These are phyloP conservation scores for Candida peoriensis DNA, from an alignment of 805 yeast species.

Conservation along the genomic window DNA sequence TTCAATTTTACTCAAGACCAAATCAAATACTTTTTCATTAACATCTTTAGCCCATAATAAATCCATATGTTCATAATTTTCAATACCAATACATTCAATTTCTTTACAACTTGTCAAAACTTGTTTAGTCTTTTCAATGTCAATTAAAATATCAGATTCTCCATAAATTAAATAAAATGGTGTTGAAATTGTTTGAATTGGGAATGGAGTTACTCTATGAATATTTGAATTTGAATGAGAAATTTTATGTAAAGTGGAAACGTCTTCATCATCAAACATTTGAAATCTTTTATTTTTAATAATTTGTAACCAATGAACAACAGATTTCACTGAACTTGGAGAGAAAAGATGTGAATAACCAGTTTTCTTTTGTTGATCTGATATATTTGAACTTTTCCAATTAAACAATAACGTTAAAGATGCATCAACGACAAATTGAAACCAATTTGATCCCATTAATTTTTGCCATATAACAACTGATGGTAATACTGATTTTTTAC, in stretches of 20 bases:
- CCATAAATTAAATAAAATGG: conserved; percentile 73
- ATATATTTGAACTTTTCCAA: conserved; percentile 67
- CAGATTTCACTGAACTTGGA: conserved; percentile 74
- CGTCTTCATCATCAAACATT: conserved; percentile 68
- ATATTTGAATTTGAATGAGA: conserved; percentile 4
- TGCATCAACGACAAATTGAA: conserved; percentile 58
- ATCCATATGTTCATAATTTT: conserved; percentile 72
- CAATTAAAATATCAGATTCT: conserved; percentile 62
- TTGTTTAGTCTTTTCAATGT: conserved; percentile 52
- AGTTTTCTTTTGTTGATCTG: conserved; percentile 58
- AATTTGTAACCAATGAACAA: conserved; percentile 84
- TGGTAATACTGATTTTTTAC: conserved; percentile 68
- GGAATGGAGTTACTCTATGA: conserved; percentile 47
- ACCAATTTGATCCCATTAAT: conserved; percentile 67
- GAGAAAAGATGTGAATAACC: conserved; percentile 81
- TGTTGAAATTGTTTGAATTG: conserved; percentile 45
- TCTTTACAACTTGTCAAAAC: conserved; percentile 42
- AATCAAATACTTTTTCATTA: conserved; percentile 29
- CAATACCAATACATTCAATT: conserved; percentile 37
- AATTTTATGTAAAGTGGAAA: conserved; percentile 3
- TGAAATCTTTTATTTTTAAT: conserved; percentile 54
- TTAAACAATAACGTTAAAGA: conserved; percentile 58
- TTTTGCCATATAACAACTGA: conserved; percentile 71
- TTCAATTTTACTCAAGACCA: conserved; percentile 46
- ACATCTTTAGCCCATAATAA: conserved; percentile 73